phyloP scores from a whole-genome alignment of 2,329 filamentous ascomycete genomes.

The Nothopassalora personata region DNA sequence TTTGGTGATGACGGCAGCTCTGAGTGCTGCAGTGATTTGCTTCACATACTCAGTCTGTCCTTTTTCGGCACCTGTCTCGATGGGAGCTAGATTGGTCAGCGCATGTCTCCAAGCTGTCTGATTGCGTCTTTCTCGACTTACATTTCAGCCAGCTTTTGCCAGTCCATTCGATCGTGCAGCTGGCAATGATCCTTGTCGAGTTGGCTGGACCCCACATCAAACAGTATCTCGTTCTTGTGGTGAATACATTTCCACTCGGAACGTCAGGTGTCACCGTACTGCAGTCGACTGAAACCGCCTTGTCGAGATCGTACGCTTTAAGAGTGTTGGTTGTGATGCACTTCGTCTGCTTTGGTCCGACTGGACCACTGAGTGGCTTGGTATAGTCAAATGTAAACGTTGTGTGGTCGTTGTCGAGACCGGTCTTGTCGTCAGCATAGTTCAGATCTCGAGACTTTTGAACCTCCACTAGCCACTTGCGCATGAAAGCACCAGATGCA shows the following conservation, averaged over 20 bases:
- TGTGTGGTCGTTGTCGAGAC: constrained; percentile 64
- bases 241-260: constrained; percentile 86
- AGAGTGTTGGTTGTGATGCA: constrained; percentile 82
- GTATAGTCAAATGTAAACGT: constrained; percentile 77
- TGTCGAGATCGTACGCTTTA: constrained; percentile 82
- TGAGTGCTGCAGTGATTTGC: constrained; percentile 70
- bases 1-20: constrained; percentile 64
- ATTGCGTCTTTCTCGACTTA: constrained; percentile 40
- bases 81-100: constrained; percentile 60
- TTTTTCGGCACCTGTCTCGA: constrained; percentile 91
- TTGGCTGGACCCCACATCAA: constrained; percentile 88
- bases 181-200: constrained; percentile 77
- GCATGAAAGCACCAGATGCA: constrained; percentile 72
- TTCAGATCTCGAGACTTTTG: constrained; percentile 87
- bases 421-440: constrained; percentile 75
- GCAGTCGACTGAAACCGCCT: constrained; percentile 73
- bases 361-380: constrained; percentile 76
- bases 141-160: constrained; percentile 98
- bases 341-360: constrained; percentile 91
- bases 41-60: constrained; percentile 80
- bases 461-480: constrained; percentile 76
- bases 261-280: constrained; percentile 91
- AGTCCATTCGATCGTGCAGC: constrained; percentile 88
- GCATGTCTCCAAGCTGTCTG: background rate
- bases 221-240: constrained; percentile 89